These are phyloP conservation scores for Bimuria novae-zelandiae DNA, from an alignment of 2,329 filamentous ascomycete species.

Conservation along the genomic window DNA sequence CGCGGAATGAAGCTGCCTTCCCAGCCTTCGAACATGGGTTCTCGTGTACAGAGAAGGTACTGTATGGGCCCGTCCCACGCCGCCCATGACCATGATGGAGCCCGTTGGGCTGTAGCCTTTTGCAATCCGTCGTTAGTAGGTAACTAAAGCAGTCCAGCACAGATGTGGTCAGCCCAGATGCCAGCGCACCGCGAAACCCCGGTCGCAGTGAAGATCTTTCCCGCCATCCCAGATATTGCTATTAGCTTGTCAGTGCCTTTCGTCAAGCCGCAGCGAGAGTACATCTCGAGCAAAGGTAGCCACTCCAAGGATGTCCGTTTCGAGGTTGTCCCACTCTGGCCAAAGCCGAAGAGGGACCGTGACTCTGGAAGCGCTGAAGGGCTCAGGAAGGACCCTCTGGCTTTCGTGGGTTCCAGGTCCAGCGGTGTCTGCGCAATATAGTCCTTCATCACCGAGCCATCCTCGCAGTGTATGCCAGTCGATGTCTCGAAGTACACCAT, in stretches of 20 bases:
- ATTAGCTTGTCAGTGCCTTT: constrained; percentile 11
- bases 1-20: background rate
- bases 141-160: constrained; percentile 5
- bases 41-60: constrained; percentile 6
- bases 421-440: too few species aligned
- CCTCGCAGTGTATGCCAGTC: background rate
- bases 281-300: constrained; percentile 7
- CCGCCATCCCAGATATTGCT: constrained; percentile 8
- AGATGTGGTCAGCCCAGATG: constrained; percentile 7
- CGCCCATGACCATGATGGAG: constrained; percentile 9
- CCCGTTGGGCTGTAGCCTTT: background rate
- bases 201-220: background rate
- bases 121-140: background rate
- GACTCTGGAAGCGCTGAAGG: too few species aligned
- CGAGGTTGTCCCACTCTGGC: background rate
- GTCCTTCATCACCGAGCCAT: too few species aligned
- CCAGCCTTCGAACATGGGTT: background rate
- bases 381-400: too few species aligned
- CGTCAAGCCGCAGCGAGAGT: constrained; percentile 7
- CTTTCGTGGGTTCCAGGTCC: too few species aligned
- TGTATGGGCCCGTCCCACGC: constrained; percentile 12
- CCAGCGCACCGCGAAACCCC: constrained; percentile 4
- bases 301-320: background rate
- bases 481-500: background rate
- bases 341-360: background rate